Evolutionary conservation across 2,329 filamentous ascomycete species (phyloP).

Genomic region (Aphanocladium album): DNA sequence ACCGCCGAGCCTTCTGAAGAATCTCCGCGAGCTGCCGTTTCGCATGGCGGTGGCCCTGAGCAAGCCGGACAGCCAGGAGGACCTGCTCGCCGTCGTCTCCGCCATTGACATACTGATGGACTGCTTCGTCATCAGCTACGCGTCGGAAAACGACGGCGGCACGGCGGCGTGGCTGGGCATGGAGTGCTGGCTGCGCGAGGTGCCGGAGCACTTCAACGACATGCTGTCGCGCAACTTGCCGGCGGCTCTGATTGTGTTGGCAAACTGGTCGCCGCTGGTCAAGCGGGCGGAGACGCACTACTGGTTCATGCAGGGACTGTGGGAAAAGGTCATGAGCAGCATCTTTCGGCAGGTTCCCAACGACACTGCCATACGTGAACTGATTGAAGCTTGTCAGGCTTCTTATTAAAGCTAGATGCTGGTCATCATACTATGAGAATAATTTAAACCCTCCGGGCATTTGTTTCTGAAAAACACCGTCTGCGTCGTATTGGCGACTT

Average conservation of each 20-base stretch:
- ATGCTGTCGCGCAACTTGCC: not conserved
- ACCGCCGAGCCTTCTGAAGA: not conserved
- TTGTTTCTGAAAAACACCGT: not conserved
- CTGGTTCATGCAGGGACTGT: not conserved
- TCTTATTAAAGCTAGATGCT: not conserved
- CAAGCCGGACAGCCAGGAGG: conserved; percentile 1
- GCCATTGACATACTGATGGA: conserved; percentile 1
- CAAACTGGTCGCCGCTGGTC: not conserved
- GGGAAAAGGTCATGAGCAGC: not conserved
- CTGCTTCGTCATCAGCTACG: not conserved
- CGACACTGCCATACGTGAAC: not conserved
- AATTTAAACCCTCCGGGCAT: not conserved
- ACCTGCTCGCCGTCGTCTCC: not conserved
- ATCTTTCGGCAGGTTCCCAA: not conserved
- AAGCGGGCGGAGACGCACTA: not conserved
- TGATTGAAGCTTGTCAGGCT: not conserved
- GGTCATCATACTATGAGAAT: not conserved
- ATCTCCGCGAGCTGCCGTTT: not conserved
- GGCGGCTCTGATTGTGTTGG: not conserved
- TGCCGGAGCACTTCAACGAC: not conserved
- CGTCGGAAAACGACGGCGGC: not conserved
- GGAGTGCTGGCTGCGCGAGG: not conserved
- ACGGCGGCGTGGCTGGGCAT: not conserved
- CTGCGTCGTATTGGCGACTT: not conserved
- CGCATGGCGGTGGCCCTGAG: not conserved